Percentiles rank a stretch among this genome's conserved stretches.
Evolutionary conservation across 495 filamentous ascomycete species (phyloP).

Genomic region (Xylaria acuta): DNA sequence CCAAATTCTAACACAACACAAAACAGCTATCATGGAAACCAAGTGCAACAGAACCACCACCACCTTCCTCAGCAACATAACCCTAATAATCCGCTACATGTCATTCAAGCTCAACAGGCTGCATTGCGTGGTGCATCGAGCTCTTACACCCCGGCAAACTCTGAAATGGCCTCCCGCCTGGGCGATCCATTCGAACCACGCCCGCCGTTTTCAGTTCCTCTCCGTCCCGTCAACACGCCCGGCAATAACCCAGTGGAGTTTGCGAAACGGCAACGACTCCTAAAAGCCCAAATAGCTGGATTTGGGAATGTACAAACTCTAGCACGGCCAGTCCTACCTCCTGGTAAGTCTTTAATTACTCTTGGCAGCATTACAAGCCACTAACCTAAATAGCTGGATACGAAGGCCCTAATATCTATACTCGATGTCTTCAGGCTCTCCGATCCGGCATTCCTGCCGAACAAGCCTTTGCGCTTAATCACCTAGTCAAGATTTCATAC

Average conservation of each 20-base stretch:
- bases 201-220: conserved; percentile 58
- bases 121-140: conserved; percentile 46
- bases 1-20: conserved; percentile 39
- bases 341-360: conserved; percentile 31
- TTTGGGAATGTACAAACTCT: conserved; percentile 35
- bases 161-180: conserved; percentile 54
- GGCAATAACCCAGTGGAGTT: conserved; percentile 70
- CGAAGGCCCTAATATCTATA: conserved; percentile 85
- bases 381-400: conserved; percentile 57
- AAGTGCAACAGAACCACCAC: conserved; percentile 36
- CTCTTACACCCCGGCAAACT: conserved; percentile 44
- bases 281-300: conserved; percentile 28
- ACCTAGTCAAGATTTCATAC: conserved; percentile 93
- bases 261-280: conserved; percentile 54
- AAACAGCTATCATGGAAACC: conserved; percentile 41
- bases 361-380: conserved; percentile 25
- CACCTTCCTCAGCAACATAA: conserved; percentile 41
- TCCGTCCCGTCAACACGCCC: conserved; percentile 74
- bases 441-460: conserved; percentile 81
- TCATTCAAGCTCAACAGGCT: conserved; percentile 44
- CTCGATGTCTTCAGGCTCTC: conserved; percentile 78
- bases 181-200: conserved; percentile 66
- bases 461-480: conserved; percentile 86
- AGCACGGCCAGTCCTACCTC: conserved; percentile 35
- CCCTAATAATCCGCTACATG: conserved; percentile 35